phyloP scores from a whole-genome alignment of 2,329 filamentous ascomycete genomes.

The Magnaporthiopsis rhizophila region DNA sequence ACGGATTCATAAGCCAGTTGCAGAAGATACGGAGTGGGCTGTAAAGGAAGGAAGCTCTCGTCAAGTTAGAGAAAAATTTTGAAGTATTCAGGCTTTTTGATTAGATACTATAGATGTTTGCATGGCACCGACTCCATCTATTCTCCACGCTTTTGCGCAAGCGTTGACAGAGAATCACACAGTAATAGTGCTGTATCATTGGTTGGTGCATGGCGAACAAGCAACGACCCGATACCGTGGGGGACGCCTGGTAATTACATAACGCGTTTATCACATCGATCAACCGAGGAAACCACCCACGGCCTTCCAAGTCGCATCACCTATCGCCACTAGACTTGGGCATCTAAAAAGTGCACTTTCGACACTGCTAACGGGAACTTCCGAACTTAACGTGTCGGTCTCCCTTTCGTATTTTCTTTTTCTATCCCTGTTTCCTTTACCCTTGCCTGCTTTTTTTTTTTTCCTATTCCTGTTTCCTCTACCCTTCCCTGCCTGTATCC shows the following conservation, averaged over 20 bases:
- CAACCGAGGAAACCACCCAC: neutral
- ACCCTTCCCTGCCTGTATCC: too few species aligned
- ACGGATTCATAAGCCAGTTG: slow-evolving; percentile 54
- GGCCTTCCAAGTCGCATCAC: neutral
- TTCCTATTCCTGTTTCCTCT: too few species aligned
- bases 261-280: neutral
- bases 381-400: too few species aligned
- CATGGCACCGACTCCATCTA: neutral
- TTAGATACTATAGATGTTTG: neutral
- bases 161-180: neutral
- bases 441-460: too few species aligned
- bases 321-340: too few species aligned
- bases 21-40: slow-evolving; percentile 51
- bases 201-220: neutral
- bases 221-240: neutral
- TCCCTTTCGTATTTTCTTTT: too few species aligned
- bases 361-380: too few species aligned
- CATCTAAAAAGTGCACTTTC: too few species aligned
- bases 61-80: neutral
- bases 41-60: slow-evolving; percentile 17
- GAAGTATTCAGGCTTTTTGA: neutral
- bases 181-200: neutral
- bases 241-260: neutral
- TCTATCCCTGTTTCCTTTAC: too few species aligned
- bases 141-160: neutral